phyloP scores from a whole-genome alignment of 2,329 filamentous ascomycete genomes.

The Lachnellula occidentalis region DNA sequence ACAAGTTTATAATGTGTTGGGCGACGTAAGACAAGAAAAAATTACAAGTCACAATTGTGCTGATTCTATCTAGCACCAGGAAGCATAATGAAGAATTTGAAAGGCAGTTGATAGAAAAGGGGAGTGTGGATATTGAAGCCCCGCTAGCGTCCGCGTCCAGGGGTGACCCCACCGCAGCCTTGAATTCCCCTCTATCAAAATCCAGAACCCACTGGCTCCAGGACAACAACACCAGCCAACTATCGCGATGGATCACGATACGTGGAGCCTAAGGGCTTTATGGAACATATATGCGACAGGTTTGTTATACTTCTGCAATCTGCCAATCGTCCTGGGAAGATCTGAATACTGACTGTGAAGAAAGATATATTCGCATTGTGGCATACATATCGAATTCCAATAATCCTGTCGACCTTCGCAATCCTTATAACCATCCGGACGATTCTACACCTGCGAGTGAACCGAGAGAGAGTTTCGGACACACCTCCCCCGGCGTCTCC shows the following conservation, averaged over 20 bases:
- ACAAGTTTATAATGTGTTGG: too few species aligned
- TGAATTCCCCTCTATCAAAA: not conserved
- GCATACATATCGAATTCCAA: conserved; percentile 41
- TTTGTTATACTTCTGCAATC: conserved; percentile 2
- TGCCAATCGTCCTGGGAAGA: not conserved
- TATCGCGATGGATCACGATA: conserved; percentile 16
- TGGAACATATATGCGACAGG: conserved; percentile 17
- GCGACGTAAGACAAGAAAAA: too few species aligned
- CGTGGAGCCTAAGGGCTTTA: conserved; percentile 13
- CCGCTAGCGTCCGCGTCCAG: not conserved
- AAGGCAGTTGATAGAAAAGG: not conserved
- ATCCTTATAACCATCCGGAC: conserved; percentile 33
- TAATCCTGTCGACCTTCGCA: conserved; percentile 36
- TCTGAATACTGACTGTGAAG: not conserved
- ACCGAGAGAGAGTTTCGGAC: conserved; percentile 28
- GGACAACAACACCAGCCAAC: not conserved
- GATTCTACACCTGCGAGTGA: conserved; percentile 28
- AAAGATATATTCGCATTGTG: conserved; percentile 33
- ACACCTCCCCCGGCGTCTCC: conserved; percentile 26
- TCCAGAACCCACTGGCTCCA: not conserved
- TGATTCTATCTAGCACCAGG: too few species aligned
- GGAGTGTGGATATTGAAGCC: not conserved
- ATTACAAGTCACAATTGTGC: too few species aligned
- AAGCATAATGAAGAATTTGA: too few species aligned
- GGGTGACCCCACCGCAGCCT: not conserved